phyloP scores from a whole-genome alignment of 176 grass and related monocot species.

The Puya raimondii region DNA sequence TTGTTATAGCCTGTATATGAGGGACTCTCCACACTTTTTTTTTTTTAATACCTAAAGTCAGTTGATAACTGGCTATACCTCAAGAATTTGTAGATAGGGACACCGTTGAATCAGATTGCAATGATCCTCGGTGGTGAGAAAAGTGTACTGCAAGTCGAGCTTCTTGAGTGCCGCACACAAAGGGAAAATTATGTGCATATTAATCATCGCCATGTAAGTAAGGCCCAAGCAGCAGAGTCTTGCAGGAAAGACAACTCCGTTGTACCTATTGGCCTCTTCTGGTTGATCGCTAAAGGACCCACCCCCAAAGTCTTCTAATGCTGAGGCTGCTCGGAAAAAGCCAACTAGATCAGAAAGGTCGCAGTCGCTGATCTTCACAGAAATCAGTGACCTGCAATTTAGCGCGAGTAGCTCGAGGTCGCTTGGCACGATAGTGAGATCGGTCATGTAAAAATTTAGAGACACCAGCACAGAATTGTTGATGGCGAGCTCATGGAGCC shows the following conservation, averaged over 20 bases:
- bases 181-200: conserved; percentile 48
- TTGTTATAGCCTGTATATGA: too few species aligned
- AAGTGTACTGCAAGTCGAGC: conserved; percentile 75
- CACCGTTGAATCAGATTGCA: conserved; percentile 72
- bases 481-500: conserved; percentile 46
- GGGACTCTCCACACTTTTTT: too few species aligned
- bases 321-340: conserved; percentile 40
- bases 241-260: conserved; percentile 39
- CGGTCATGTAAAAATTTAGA: conserved; percentile 74
- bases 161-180: conserved; percentile 65
- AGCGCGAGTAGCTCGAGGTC: conserved; percentile 55
- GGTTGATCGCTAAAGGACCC: conserved; percentile 43
- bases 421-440: conserved; percentile 30
- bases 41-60: too few species aligned
- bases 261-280: conserved; percentile 35
- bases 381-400: conserved; percentile 59
- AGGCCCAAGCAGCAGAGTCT: conserved; percentile 54
- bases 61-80: conserved; percentile 28
- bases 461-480: conserved; percentile 42
- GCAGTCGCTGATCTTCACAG: conserved; percentile 69
- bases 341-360: conserved; percentile 54
- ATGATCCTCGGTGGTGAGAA: conserved; percentile 80
- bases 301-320: conserved; percentile 68
- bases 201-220: conserved; percentile 66
- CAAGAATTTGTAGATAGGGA: conserved; percentile 70